Conservation (phyloP, 768 basidiomycete genomes). For the Exsudoporus frostii region DNA sequence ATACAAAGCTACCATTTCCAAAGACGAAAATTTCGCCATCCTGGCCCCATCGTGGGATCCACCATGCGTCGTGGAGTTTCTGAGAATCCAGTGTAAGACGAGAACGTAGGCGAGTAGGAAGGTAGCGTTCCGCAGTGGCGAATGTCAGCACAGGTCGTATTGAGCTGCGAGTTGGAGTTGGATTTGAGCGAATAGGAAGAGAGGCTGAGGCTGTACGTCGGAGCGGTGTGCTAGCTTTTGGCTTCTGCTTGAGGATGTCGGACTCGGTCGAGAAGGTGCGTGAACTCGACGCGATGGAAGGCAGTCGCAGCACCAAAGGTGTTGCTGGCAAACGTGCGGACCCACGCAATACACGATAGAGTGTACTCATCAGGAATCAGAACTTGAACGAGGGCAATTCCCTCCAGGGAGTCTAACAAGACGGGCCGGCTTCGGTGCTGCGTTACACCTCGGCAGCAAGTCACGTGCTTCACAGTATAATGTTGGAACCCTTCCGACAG, state of each 20-base stretch:
- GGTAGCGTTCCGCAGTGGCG: conserved; percentile 79
- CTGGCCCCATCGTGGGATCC: conserved; percentile 69
- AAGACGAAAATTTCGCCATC: conserved; percentile 89
- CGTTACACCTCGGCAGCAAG: background rate
- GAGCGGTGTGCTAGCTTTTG: conserved; percentile 78
- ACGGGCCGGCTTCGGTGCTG: background rate
- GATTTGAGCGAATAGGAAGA: conserved; percentile 79
- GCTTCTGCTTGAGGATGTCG: conserved; percentile 52
- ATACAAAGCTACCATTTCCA: conserved; percentile 83
- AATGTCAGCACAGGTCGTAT: conserved; percentile 78
- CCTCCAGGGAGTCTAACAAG: background rate
- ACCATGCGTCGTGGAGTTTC: conserved; percentile 73
- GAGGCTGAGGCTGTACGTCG: conserved; percentile 84
- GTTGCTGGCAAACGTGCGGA: background rate
- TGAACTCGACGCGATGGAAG: background rate
- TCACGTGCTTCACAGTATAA: conserved; percentile 12
- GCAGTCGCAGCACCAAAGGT: background rate
- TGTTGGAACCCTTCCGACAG: background rate
- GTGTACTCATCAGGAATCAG: conserved; percentile 17
- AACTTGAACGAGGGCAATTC: too few relatives aligned
- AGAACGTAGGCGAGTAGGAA: conserved; percentile 60
- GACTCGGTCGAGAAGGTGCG: conserved; percentile 18
- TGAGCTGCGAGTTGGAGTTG: conserved; percentile 78
- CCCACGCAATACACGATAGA: conserved; percentile 10
- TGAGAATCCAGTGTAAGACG: conserved; percentile 53